These are phyloP conservation scores for Plectranthus barbatus DNA, from an alignment of 257 asterid genomes.

Conservation along the genomic window DNA sequence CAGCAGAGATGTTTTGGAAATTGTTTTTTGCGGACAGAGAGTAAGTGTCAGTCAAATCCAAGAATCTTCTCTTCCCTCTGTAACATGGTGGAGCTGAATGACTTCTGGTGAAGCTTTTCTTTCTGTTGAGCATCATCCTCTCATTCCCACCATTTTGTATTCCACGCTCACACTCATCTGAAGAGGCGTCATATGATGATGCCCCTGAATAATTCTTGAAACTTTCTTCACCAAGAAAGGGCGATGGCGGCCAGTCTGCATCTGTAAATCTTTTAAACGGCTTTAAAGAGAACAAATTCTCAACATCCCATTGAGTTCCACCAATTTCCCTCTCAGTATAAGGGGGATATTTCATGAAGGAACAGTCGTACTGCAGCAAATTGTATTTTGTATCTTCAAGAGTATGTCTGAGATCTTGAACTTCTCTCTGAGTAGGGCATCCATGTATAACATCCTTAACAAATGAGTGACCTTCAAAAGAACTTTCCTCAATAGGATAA, in stretches of 20 bases:
- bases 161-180: conserved; percentile 13
- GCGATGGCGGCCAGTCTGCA: conserved; percentile 24
- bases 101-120: conserved; percentile 45
- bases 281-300: conserved; percentile 24
- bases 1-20: conserved; percentile 1
- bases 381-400: conserved; percentile 12
- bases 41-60: conserved; percentile 35
- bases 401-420: conserved; percentile 16
- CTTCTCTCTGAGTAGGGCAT: conserved; percentile 26
- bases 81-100: conserved; percentile 86
- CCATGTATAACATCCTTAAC: conserved; percentile 11
- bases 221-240: conserved; percentile 22
- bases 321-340: conserved; percentile 22
- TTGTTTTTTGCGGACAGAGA: conserved; percentile 24
- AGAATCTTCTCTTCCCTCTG: conserved; percentile 48
- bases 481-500: conserved; percentile 21
- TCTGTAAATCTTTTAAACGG: conserved; percentile 29
- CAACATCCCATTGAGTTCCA: conserved; percentile 21
- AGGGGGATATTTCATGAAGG: conserved; percentile 23
- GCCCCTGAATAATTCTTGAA: conserved; percentile 19
- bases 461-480: conserved; percentile 20
- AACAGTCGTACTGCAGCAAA: conserved; percentile 31
- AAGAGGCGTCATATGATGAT: conserved; percentile 18
- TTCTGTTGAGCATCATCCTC: conserved; percentile 14
- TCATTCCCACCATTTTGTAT: conserved; percentile 18